phyloP scores from a whole-genome alignment of 495 filamentous ascomycete genomes.

The Trypethelium eluteriae region DNA sequence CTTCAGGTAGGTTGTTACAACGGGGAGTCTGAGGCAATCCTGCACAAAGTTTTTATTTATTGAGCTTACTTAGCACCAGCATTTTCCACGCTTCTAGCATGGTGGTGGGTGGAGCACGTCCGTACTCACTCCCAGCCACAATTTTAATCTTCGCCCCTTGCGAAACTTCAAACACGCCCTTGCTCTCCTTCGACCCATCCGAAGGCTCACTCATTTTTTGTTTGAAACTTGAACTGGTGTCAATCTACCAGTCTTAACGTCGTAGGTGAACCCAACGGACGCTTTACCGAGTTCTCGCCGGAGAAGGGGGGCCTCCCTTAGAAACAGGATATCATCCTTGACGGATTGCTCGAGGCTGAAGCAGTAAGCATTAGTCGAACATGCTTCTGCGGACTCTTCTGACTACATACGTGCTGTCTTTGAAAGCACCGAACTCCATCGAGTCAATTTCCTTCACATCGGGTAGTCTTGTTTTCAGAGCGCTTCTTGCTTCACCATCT shows the following conservation, averaged over 20 bases:
- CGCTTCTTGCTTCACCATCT: not conserved
- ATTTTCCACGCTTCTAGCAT: too few relatives aligned
- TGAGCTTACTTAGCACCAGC: too few relatives aligned
- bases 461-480: not conserved
- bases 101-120: too few relatives aligned
- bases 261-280: constrained; percentile 21
- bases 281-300: constrained; percentile 21
- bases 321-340: constrained; percentile 20
- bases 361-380: not conserved
- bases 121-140: not conserved
- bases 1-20: not conserved
- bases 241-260: constrained; percentile 24
- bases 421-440: constrained; percentile 15
- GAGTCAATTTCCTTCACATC: constrained; percentile 7
- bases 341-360: constrained; percentile 22
- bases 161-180: not conserved
- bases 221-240: constrained; percentile 15
- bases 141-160: not conserved
- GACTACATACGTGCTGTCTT: constrained; percentile 1
- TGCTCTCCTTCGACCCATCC: not conserved
- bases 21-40: not conserved
- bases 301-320: constrained; percentile 18
- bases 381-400: not conserved
- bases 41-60: not conserved
- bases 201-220: not conserved